Evolutionary conservation across 148 eudicot species (phyloP).

Genomic region (Nepenthes mirabilis): DNA sequence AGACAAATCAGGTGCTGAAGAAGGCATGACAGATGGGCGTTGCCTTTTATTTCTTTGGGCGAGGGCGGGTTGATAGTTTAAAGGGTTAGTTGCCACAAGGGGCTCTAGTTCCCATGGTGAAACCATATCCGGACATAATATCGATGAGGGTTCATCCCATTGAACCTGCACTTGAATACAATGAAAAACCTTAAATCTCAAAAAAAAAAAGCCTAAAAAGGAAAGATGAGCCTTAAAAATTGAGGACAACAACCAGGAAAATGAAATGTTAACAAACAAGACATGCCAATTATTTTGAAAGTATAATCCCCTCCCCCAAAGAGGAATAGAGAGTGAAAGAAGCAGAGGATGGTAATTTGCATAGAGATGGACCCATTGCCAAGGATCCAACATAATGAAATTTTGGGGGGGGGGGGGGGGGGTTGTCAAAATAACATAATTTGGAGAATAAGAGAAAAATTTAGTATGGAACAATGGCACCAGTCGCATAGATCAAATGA

Average conservation of each 20-base stretch:
- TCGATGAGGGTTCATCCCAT: conserved; percentile 94
- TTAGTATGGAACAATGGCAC: too few relatives aligned
- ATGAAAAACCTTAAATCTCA: neutral
- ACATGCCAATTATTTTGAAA: too few relatives aligned
- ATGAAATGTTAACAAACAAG: neutral
- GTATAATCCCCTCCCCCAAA: too few relatives aligned
- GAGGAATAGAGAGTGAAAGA: too few relatives aligned
- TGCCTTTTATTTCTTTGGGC: conserved; percentile 63
- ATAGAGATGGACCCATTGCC: too few relatives aligned
- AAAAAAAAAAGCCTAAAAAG: too few relatives aligned
- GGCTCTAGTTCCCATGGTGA: conserved; percentile 97
- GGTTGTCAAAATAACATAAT: too few relatives aligned
- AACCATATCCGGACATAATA: conserved; percentile 73
- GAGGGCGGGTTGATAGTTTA: conserved; percentile 50
- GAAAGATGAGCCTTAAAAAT: neutral
- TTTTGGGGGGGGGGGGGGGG: too few relatives aligned
- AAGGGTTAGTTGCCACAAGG: conserved; percentile 41
- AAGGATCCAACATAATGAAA: too few relatives aligned
- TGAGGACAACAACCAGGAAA: neutral
- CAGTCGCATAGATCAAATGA: too few relatives aligned
- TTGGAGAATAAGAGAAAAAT: too few relatives aligned
- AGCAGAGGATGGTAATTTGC: too few relatives aligned
- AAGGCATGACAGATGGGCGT: conserved; percentile 42
- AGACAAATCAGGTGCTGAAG: conserved; percentile 43
- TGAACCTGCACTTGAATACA: conserved; percentile 46